phyloP scores from a whole-genome alignment of 208 protist genomes.

The Trypanosoma scelopori region DNA sequence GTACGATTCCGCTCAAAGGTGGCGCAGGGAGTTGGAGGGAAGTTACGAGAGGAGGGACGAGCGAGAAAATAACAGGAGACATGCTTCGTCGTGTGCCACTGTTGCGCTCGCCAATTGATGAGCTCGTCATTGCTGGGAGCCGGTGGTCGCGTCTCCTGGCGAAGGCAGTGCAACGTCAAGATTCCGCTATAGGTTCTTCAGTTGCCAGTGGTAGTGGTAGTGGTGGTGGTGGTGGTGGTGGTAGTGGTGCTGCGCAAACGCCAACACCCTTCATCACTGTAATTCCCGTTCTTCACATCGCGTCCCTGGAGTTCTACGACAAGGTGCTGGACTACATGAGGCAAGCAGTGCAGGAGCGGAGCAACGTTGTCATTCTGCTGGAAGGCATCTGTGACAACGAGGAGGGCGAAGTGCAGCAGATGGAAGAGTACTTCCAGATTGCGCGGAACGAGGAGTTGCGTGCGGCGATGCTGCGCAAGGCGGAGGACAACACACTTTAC shows the following conservation, averaged over 20 bases:
- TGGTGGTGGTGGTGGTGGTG: neutral
- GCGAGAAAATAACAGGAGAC: constrained; percentile 6
- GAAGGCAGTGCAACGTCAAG: constrained; percentile 25
- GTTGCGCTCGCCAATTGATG: constrained; percentile 58
- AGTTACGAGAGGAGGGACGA: neutral
- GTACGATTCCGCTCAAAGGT: too few species aligned
- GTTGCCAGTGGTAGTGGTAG: constrained; percentile 24
- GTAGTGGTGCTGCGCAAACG: neutral
- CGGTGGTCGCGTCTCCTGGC: constrained; percentile 78
- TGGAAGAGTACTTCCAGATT: constrained; percentile 81
- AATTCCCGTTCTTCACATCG: constrained; percentile 86
- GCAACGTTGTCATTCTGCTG: constrained; percentile 77
- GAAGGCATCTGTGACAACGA: constrained; percentile 86
- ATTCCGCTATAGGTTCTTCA: constrained; percentile 3
- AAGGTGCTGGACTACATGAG: constrained; percentile 84
- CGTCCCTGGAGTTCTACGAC: constrained; percentile 83
- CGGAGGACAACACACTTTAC: constrained; percentile 84
- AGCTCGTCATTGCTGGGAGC: constrained; percentile 80
- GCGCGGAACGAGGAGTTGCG: constrained; percentile 40
- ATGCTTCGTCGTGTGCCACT: constrained; percentile 39
- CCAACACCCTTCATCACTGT: constrained; percentile 66
- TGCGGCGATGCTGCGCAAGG: constrained; percentile 61
- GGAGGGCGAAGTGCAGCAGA: constrained; percentile 68
- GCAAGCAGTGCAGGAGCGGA: constrained; percentile 54
- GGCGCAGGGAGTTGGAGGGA: too few species aligned